These are phyloP conservation scores for Cladochytrium replicatum DNA, from an alignment of 192 early-diverging fungal genomes.

Conservation along the genomic window DNA sequence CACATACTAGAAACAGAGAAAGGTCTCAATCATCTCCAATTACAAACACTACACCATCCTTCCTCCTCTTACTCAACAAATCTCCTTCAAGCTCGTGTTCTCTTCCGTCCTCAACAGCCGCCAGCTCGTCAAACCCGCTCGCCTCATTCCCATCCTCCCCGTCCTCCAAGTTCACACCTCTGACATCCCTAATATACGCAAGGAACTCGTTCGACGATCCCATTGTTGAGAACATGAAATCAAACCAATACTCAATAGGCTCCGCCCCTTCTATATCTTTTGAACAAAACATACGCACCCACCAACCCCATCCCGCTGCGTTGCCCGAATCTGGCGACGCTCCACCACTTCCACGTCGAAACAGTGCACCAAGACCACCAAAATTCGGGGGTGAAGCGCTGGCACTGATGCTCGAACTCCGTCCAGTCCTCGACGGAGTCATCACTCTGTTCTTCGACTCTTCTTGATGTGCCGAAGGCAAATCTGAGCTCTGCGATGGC, in stretches of 20 bases:
- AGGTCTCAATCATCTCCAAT: slow-evolving; percentile 27
- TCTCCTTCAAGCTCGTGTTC: background rate
- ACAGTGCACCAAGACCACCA: background rate
- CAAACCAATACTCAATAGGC: slow-evolving; percentile 28
- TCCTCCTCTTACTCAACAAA: background rate
- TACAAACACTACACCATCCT: slow-evolving; percentile 17
- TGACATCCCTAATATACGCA: slow-evolving; percentile 16
- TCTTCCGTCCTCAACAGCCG: background rate
- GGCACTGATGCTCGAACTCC: background rate
- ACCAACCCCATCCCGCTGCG: slow-evolving; percentile 42
- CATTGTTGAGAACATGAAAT: slow-evolving; percentile 32
- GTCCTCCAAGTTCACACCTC: slow-evolving; percentile 20
- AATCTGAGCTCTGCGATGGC: no score
- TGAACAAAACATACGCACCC: slow-evolving; percentile 32
- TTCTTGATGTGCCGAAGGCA: no score
- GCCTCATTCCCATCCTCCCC: slow-evolving; percentile 11
- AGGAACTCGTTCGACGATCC: slow-evolving; percentile 38
- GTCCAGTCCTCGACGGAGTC: no score
- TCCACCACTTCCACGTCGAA: background rate
- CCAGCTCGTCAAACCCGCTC: slow-evolving; percentile 2
- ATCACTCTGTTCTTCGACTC: no score
- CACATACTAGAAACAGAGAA: background rate
- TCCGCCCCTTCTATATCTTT: background rate
- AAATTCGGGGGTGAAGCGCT: background rate
- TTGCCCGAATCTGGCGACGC: slow-evolving; percentile 13